Conservation (phyloP, 257 asterid species). For the Echites panduratus region DNA sequence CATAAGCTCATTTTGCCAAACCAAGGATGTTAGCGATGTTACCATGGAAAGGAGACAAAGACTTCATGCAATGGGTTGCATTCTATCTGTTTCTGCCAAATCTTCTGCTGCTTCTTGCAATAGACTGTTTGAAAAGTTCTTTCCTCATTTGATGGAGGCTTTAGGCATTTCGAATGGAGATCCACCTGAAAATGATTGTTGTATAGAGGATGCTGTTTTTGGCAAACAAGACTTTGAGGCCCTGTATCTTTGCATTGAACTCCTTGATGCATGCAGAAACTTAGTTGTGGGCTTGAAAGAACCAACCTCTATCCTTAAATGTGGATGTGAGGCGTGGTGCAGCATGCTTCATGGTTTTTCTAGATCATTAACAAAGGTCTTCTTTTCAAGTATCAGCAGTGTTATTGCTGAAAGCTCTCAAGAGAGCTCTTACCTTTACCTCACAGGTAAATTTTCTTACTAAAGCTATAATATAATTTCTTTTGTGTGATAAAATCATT, state of each 20-base stretch:
- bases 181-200: constrained; percentile 26
- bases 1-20: constrained; percentile 42
- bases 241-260: constrained; percentile 60
- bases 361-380: constrained; percentile 37
- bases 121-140: constrained; percentile 62
- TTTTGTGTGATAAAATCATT: not conserved
- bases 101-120: constrained; percentile 58
- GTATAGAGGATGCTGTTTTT: constrained; percentile 25
- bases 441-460: constrained; percentile 47
- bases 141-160: constrained; percentile 52
- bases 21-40: constrained; percentile 38
- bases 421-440: constrained; percentile 33
- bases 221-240: constrained; percentile 47
- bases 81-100: constrained; percentile 57
- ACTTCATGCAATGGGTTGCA: constrained; percentile 65
- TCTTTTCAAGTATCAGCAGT: constrained; percentile 42
- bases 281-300: constrained; percentile 40
- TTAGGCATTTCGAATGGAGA: constrained; percentile 50
- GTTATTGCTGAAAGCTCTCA: constrained; percentile 34
- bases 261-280: constrained; percentile 71
- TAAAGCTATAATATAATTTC: not conserved
- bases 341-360: constrained; percentile 45
- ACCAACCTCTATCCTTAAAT: constrained; percentile 22
- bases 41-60: constrained; percentile 55
- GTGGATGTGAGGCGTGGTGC: constrained; percentile 38